These are phyloP conservation scores for Vaccinium darrowii DNA, from an alignment of 148 eudicot genomes.

Conservation along the genomic window DNA sequence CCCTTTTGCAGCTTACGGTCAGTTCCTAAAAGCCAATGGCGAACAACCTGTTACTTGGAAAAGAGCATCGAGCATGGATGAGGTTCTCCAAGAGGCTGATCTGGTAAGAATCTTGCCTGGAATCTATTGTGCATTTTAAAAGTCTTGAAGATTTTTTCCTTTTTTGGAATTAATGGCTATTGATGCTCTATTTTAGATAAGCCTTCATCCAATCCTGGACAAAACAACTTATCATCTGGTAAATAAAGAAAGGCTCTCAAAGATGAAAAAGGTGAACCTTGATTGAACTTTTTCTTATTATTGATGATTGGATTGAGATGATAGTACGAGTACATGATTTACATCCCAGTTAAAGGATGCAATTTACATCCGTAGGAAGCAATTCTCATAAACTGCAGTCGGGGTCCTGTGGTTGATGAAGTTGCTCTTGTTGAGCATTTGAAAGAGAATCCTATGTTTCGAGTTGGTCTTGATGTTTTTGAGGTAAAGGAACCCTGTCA, in stretches of 20 bases:
- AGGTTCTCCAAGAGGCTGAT: constrained; percentile 91
- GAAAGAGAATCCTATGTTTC: constrained; percentile 91
- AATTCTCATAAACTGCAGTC: constrained; percentile 88
- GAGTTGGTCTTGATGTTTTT: constrained; percentile 98
- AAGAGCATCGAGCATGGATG: constrained; percentile 88
- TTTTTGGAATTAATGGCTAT: not conserved
- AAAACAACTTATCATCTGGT: constrained; percentile 97
- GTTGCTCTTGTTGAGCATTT: constrained; percentile 94
- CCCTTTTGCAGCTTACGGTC: constrained; percentile 76
- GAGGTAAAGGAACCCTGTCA: constrained; percentile 49
- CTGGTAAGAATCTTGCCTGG: constrained; percentile 39
- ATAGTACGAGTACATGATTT: not conserved
- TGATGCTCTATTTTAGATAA: constrained; percentile 53
- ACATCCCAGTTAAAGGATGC: constrained; percentile 9
- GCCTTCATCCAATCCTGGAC: constrained; percentile 89
- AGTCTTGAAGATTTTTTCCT: not conserved
- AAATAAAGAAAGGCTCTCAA: constrained; percentile 83
- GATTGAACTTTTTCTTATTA: not conserved
- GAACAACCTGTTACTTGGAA: constrained; percentile 96
- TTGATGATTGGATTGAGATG: not conserved
- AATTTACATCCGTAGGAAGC: constrained; percentile 59
- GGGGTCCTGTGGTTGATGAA: constrained; percentile 99
- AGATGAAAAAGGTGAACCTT: constrained; percentile 81
- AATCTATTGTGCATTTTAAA: not conserved
- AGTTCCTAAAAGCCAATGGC: constrained; percentile 84